phyloP scores from a whole-genome alignment of 257 asterid genomes.

The Craterostigma plantagineum region DNA sequence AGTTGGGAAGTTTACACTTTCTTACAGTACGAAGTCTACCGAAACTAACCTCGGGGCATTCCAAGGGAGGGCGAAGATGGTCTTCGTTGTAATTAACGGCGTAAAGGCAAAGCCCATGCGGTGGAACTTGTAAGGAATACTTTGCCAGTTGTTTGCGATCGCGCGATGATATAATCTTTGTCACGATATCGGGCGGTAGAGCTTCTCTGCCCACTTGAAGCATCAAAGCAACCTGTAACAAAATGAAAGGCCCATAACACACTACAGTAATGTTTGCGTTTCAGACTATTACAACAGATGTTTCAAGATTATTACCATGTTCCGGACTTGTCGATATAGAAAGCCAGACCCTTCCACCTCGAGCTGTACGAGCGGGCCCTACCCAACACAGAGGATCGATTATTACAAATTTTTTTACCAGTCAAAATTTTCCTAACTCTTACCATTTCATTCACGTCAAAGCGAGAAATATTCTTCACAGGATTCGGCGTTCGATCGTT shows the following conservation, averaged over 20 bases:
- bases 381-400: slow-evolving; percentile 5
- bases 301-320: slow-evolving; percentile 59
- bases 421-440: too few species aligned
- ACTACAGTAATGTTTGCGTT: too few species aligned
- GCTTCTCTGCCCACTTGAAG: slow-evolving; percentile 89
- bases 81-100: slow-evolving; percentile 39
- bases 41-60: slow-evolving; percentile 35
- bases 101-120: slow-evolving; percentile 58
- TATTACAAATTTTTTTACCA: too few species aligned
- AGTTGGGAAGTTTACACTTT: slow-evolving; percentile 45
- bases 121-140: slow-evolving; percentile 41
- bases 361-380: slow-evolving; percentile 80
- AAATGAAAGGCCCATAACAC: neutral
- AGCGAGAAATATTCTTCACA: slow-evolving; percentile 47
- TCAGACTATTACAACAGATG: too few species aligned
- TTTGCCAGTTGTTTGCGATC: slow-evolving; percentile 84
- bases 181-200: slow-evolving; percentile 47
- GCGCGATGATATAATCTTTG: slow-evolving; percentile 38
- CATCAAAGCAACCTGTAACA: slow-evolving; percentile 56
- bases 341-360: slow-evolving; percentile 94
- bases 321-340: slow-evolving; percentile 80
- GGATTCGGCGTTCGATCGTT: slow-evolving; percentile 58
- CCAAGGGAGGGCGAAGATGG: slow-evolving; percentile 43
- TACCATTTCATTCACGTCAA: slow-evolving; percentile 64
- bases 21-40: slow-evolving; percentile 41